Evolutionary conservation across 768 basidiomycete species (phyloP), one percentile per base, ranked within the genome.

Genomic region (Ramaria rubella): DNA sequence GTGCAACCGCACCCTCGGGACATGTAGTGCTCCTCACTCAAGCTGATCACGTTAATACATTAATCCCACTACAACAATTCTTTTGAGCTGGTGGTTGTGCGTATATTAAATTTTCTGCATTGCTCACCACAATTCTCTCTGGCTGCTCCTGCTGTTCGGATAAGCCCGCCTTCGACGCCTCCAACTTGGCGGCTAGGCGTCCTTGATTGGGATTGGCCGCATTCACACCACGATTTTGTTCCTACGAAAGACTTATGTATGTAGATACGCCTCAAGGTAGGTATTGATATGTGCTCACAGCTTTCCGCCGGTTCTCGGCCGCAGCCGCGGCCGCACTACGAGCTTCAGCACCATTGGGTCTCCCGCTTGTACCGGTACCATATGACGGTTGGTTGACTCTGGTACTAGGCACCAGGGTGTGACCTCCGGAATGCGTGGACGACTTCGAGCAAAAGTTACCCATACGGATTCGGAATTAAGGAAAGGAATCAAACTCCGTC

Each of bases 111-210:
- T 57, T 50, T 56, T 60, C 51, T 55, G 59, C 58, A 64, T 61
- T 58, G 69, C 77, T 65, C 62, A 78, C 77, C 74, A 80, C 74
- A 61, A 77, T 63, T 51, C 71, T 73, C 63, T 75, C 70, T 63
- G 71, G 68, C 60, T 68, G 68, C 61, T 69, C 63, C 63, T 74
- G 68, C 59, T 77, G 71, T 43, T 65, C 67, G 60, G 62, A 65
- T 61, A 67, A 70, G 27, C 66, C 64, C 53, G 67, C 48, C 65
- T 71, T 77, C 52, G 69, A 68, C 36, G 69, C 72, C 65, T 74
- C 72, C 53, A 76, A 60, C 53, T 77, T 69, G 43, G 70, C 70
- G 17, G 77, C 71, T 55, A 79, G 73, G 59, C 62, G 69, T 45
- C 77, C 78, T 60, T 67, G 63, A 61, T 73, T 78, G 34, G 77